Percentiles rank a stretch among this genome's conserved stretches.
Evolutionary conservation across 768 basidiomycete species (phyloP).

Genomic region (Mycena epipterygia): DNA sequence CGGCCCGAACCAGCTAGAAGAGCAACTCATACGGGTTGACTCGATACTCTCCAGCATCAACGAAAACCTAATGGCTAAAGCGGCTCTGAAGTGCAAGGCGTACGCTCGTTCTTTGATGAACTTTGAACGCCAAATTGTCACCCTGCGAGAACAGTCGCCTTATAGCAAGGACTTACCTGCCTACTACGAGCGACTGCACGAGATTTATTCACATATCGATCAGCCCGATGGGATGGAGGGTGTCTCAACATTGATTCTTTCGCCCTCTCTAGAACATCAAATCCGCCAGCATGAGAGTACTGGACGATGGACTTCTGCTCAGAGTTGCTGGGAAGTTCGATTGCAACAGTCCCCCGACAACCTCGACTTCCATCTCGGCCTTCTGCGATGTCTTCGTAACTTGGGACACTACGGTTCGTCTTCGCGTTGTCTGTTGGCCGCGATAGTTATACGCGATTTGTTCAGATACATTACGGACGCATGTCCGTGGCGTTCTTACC

Average conservation of each 20-base stretch:
- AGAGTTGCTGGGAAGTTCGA: constrained; percentile 98
- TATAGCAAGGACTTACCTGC: constrained; percentile 66
- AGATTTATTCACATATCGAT: constrained; percentile 96
- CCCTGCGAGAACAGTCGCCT: constrained; percentile 58
- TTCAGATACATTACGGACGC: constrained; percentile 94
- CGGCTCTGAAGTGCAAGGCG: constrained; percentile 94
- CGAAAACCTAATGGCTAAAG: constrained; percentile 90
- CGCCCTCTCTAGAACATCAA: constrained; percentile 94
- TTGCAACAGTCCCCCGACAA: constrained; percentile 93
- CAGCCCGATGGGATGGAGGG: constrained; percentile 99
- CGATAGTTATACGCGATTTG: constrained; percentile 12
- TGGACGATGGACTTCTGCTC: constrained; percentile 97
- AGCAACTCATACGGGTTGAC: constrained; percentile 80
- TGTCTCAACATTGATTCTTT: constrained; percentile 87
- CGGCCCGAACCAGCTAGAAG: constrained; percentile 57
- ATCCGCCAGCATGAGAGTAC: constrained; percentile 98
- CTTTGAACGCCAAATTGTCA: constrained; percentile 87
- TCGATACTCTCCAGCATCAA: constrained; percentile 88
- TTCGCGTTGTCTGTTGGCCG: background rate
- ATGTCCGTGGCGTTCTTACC: constrained; percentile 91
- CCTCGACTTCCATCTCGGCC: constrained; percentile 88
- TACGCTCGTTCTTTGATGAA: constrained; percentile 96
- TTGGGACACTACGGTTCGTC: constrained; percentile 95
- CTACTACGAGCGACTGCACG: constrained; percentile 92
- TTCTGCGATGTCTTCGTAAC: constrained; percentile 92